phyloP scores from a whole-genome alignment of 192 early-diverging fungal genomes.

The Dimargaris xerosporica region DNA sequence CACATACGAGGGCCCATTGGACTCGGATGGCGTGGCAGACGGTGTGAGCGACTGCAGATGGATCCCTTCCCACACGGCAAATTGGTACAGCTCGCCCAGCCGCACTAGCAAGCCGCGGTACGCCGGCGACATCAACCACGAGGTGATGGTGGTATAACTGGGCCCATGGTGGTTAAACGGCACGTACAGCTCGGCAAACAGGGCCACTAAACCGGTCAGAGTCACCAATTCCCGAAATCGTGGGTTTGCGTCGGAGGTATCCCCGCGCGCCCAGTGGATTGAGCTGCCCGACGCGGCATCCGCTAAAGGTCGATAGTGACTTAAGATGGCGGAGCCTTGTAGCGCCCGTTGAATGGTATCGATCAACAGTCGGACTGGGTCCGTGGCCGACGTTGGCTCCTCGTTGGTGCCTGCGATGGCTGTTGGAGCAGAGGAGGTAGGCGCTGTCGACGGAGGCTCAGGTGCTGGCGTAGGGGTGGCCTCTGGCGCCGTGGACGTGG shows the following conservation, averaged over 20 bases:
- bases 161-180: constrained; percentile 46
- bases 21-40: neutral
- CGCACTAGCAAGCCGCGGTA: constrained; percentile 30
- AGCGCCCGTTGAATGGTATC: neutral
- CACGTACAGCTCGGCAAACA: constrained; percentile 54
- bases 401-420: neutral
- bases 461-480: neutral
- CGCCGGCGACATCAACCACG: constrained; percentile 38
- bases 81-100: constrained; percentile 48
- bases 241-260: constrained; percentile 26
- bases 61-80: neutral
- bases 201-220: constrained; percentile 39
- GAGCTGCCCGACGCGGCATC: neutral
- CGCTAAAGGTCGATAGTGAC: constrained; percentile 13
- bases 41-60: neutral
- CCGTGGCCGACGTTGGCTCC: neutral
- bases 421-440: neutral
- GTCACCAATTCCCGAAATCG: constrained; percentile 38
- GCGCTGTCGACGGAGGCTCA: neutral
- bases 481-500: neutral
- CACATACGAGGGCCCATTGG: neutral
- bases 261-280: neutral
- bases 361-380: neutral
- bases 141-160: constrained; percentile 38
- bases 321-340: neutral